Evolutionary conservation across 306 rosid species (phyloP).

Genomic region (Delonix regia): DNA sequence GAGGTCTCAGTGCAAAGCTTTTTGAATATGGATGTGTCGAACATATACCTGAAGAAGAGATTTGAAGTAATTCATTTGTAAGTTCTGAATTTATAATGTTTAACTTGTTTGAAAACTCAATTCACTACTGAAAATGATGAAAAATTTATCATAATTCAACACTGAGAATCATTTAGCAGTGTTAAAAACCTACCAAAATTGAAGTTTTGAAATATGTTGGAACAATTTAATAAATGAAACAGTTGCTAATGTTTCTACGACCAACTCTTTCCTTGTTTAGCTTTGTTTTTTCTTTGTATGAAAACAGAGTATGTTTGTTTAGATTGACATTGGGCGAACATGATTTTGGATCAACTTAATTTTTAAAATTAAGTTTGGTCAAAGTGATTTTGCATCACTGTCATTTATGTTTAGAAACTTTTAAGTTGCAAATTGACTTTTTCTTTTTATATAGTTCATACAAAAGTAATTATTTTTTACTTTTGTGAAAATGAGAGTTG

Average conservation of each 20-base stretch:
- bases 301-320: no score
- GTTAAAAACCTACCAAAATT: slow-evolving; percentile 9
- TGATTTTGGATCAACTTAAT: no score
- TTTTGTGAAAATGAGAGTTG: no score
- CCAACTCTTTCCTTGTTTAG: slow-evolving; percentile 31
- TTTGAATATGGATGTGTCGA: slow-evolving; percentile 98
- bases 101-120: slow-evolving; percentile 8
- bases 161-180: slow-evolving; percentile 9
- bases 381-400: no score
- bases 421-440: no score
- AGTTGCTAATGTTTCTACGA: slow-evolving; percentile 3
- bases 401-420: no score
- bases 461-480: no score
- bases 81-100: slow-evolving; percentile 34
- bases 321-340: no score
- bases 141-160: slow-evolving; percentile 15
- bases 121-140: slow-evolving; percentile 27
- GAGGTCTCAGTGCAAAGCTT: slow-evolving; percentile 98
- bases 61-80: slow-evolving; percentile 76
- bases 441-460: no score
- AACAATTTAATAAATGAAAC: not conserved
- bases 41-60: slow-evolving; percentile 86
- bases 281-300: no score
- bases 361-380: no score
- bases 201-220: slow-evolving; percentile 9